Percentiles rank a stretch among this genome's conserved stretches.
Conservation (phyloP, 352 stramenopile genomes). For the Phytophthora foliorum region DNA sequence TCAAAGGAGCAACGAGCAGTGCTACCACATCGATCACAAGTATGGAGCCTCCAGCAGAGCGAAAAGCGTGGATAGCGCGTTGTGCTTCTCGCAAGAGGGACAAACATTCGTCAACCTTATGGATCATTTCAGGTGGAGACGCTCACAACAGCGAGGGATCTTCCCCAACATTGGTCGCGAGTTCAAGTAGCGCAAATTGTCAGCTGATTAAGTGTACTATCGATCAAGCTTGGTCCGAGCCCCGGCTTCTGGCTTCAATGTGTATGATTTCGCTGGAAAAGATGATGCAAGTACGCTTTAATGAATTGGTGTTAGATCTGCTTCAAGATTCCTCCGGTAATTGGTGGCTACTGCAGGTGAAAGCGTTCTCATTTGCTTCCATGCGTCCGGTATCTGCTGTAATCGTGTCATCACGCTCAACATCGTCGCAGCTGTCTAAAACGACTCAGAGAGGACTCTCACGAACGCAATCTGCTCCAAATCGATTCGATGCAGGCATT, state of each 20-base stretch:
- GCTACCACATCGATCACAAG: neutral
- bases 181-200: conserved; percentile 38
- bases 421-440: conserved; percentile 3
- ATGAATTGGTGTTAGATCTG: conserved; percentile 65
- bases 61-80: conserved; percentile 65
- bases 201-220: conserved; percentile 69
- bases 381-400: conserved; percentile 31
- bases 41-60: neutral
- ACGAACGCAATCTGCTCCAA: conserved; percentile 60
- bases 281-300: conserved; percentile 49
- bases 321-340: conserved; percentile 55
- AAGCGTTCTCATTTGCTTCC: conserved; percentile 58
- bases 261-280: conserved; percentile 49
- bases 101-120: conserved; percentile 52
- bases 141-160: neutral
- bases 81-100: conserved; percentile 67
- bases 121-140: conserved; percentile 61
- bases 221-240: conserved; percentile 60
- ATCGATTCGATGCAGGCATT: conserved; percentile 38
- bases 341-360: conserved; percentile 81
- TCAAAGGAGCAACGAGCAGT: conserved; percentile 39
- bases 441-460: neutral
- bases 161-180: conserved; percentile 23
- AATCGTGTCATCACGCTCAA: conserved; percentile 3
- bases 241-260: conserved; percentile 49